phyloP scores from a whole-genome alignment of 257 asterid genomes.

The Solanum pinnatisectum region DNA sequence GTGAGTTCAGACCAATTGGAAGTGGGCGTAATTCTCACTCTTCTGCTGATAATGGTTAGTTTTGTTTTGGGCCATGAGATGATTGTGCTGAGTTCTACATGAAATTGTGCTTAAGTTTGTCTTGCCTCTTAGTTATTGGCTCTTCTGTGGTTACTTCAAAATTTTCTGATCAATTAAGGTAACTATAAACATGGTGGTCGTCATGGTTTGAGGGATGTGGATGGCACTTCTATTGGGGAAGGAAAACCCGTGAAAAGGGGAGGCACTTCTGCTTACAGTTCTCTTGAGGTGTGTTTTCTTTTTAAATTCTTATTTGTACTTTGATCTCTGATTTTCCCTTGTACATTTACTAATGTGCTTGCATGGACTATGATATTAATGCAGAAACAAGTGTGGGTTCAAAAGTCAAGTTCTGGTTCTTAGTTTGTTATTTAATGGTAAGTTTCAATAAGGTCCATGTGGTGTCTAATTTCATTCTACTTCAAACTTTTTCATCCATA shows the following conservation, averaged over 20 bases:
- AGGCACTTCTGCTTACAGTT: slow-evolving; percentile 37
- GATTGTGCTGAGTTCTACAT: neutral
- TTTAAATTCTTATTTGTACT: neutral
- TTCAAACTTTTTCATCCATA: neutral
- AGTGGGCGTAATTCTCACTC: slow-evolving; percentile 46
- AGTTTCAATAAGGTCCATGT: slow-evolving; percentile 13
- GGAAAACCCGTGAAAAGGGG: slow-evolving; percentile 62
- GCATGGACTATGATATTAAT: slow-evolving; percentile 5
- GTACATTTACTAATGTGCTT: neutral
- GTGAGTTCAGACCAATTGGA: slow-evolving; percentile 35
- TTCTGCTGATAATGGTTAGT: slow-evolving; percentile 61
- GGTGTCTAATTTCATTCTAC: neutral
- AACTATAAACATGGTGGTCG: slow-evolving; percentile 59
- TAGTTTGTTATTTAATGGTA: slow-evolving; percentile 48
- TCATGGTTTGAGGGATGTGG: slow-evolving; percentile 46
- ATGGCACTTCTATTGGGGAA: slow-evolving; percentile 44
- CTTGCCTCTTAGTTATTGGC: neutral
- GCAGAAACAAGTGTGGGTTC: slow-evolving; percentile 98
- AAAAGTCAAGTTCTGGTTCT: slow-evolving; percentile 79
- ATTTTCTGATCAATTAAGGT: slow-evolving; percentile 29
- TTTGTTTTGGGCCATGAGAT: slow-evolving; percentile 4
- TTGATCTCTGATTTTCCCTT: neutral
- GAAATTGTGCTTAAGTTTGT: neutral
- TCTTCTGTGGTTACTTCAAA: neutral
- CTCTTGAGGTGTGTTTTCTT: slow-evolving; percentile 50